Base-by-base conservation (phyloP, 805 yeast species). In the Candida peoriensis region DNA sequence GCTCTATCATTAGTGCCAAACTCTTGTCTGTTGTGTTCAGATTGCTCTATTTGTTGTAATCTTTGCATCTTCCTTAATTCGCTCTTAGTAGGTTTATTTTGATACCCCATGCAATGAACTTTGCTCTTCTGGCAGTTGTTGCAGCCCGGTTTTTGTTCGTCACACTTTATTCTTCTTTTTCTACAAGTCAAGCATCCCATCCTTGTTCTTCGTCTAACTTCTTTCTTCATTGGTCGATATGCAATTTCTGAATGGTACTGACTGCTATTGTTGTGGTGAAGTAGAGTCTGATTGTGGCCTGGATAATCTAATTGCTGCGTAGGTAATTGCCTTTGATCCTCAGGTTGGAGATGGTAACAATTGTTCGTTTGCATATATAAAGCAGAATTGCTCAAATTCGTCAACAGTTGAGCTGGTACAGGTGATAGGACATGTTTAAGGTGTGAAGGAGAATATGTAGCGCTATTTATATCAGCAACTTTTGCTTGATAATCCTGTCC, bases 131-230 rank as follows among this genome's bases (percentile, higher is more conserved):
- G 41, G 32, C 55, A 50, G 26, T 43, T 44, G 8, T 24, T 21
- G 14, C 55, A 50, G 8, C 28, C 31, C 14, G 54, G 54, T 25
- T 48, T 44, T n/a, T 41, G 32, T 27, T 50, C 55, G 32, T 50
- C 55, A 32, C 55, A 50, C 21, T 49, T 50, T 24, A 48, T 46
- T 24, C 50, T 34, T 33, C 55, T 41, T 30, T 42, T 45, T 17
- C 53, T 48, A 28, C 55, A 50, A 3, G 48, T 46, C 6, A 47
- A 14, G n/a, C 55, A 50, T 1, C 55, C 55, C 2, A 47, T 50
- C 25, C 44, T 35, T 2, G 42, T 48, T 30, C 48, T 43, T 30
- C 42, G 38, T 31, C 37, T 43, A 20, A 44, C 37, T 19, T 33
- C 37, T 31, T 33, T 44, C 34, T 33, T 43, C 5, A 33, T 18